Base-by-base conservation (phyloP, 306 rosid species). In the Lathyrus sativus region DNA sequence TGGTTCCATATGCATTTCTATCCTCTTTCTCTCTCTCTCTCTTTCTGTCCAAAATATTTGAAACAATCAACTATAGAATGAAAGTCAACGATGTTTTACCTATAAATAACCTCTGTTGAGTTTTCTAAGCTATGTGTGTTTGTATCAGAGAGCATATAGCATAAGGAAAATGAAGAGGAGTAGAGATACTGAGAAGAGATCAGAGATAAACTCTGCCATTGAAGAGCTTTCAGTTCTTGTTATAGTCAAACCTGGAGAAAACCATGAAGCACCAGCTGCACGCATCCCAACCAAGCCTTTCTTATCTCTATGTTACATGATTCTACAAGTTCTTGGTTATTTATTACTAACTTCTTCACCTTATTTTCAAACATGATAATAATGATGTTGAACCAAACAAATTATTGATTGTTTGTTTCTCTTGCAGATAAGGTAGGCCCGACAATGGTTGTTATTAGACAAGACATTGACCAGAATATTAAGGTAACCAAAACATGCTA, bases 361-460 rank as follows among this genome's bases (percentile, higher is more conserved):
- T 62, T 79, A 65, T 72, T 76, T 69, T 65, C 33, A 53, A 65
- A 43, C 76, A 28, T 65, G 66, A 55, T 71, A 42, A 68, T 67
- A 6, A 43, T 12, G 48, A 60, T 61, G 48, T 66, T 29, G 14
- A 50, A 65, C 57, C 54, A 37, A 67, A 63, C 45, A 60, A 50
- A 31, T 61, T 74, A 3, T 49, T 50, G 2, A 7, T 48, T 48
- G 56, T 24, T 46, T 59, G 55, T 55, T 37, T 53, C 11, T 69
- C 24, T 53, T 84, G 84, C 88, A 93, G 99, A 93, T 85, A 90
- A 88, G 87, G 86, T 93, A 62, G 99, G 97, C 6, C 99, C 99
- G 45, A 86, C 90, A 6, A 93, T 93, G 99, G 82, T 87, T 67
- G 99, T 93, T 79, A 50, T 93, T 62, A 84, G 97, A 73, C 88